Percentiles rank a stretch among this genome's conserved stretches.
phyloP scores from a whole-genome alignment of 2,329 filamentous ascomycete species.

The Calonectria pauciramosa region DNA sequence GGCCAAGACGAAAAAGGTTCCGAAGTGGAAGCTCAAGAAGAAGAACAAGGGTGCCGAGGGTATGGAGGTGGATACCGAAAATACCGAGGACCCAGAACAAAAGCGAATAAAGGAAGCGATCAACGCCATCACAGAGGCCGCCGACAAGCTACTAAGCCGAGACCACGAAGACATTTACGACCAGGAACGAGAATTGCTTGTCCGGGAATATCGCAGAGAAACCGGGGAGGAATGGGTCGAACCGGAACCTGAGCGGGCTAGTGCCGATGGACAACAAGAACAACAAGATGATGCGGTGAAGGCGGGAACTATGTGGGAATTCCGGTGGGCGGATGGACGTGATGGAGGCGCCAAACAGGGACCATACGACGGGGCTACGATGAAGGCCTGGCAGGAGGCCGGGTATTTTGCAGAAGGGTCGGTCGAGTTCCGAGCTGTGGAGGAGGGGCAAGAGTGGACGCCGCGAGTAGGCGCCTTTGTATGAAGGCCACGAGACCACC shows the following conservation, averaged over 20 bases:
- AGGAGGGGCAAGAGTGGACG: constrained; percentile 67
- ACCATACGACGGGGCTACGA: constrained; percentile 86
- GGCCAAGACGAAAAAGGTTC: constrained; percentile 70
- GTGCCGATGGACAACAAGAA: constrained; percentile 34
- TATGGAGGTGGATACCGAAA: constrained; percentile 78
- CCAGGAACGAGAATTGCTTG: constrained; percentile 84
- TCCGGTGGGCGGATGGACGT: constrained; percentile 89
- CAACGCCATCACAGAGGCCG: constrained; percentile 87
- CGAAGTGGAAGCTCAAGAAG: constrained; percentile 80
- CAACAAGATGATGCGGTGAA: constrained; percentile 33
- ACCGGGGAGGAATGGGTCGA: constrained; percentile 87
- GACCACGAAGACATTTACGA: constrained; percentile 95
- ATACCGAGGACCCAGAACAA: constrained; percentile 76
- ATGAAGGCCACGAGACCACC: constrained; percentile 50
- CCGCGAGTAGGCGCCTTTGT: constrained; percentile 64
- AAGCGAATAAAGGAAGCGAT: constrained; percentile 79
- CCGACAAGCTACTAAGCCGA: constrained; percentile 86
- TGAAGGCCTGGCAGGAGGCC: constrained; percentile 91
- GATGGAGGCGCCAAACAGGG: constrained; percentile 86
- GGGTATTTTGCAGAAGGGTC: constrained; percentile 86
- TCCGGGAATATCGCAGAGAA: constrained; percentile 86
- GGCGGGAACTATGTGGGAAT: constrained; percentile 77
- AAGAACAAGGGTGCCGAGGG: constrained; percentile 65
- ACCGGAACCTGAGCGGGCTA: constrained; percentile 52
- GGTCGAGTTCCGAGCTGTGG: constrained; percentile 80